Evolutionary conservation across 129 eudicot genomes (phyloP).

Genomic region (Flaveria trinervia): DNA sequence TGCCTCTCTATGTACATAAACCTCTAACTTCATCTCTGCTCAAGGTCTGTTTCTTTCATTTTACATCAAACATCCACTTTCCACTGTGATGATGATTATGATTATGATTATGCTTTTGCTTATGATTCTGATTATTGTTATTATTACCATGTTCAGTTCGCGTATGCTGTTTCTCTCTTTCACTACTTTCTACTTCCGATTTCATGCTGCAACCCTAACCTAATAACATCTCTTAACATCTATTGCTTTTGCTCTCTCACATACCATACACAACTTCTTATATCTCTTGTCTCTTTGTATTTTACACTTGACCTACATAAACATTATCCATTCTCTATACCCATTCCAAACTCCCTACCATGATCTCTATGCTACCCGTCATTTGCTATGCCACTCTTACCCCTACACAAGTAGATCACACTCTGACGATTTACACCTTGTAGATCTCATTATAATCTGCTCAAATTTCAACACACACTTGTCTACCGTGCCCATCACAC

Average conservation of each 20-base stretch:
- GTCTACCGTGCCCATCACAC: neutral
- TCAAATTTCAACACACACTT: neutral
- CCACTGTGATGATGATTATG: no score
- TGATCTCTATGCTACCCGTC: no score
- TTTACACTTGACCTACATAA: neutral
- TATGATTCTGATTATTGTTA: no score
- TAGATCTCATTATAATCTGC: neutral
- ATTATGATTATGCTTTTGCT: no score
- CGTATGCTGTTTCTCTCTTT: no score
- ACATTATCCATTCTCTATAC: neutral
- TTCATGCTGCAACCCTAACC: neutral
- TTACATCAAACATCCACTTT: neutral
- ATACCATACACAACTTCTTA: no score
- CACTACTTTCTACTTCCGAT: neutral
- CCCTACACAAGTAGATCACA: no score
- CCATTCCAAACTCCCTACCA: no score
- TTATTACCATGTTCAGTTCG: no score
- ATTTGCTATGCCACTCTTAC: no score
- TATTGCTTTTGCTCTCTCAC: neutral
- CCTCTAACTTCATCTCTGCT: constrained; percentile 19
- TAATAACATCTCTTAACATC: constrained; percentile 10
- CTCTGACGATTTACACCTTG: neutral
- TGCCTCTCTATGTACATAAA: neutral
- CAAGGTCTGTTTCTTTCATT: constrained; percentile 16
- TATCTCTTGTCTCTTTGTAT: neutral